Base-by-base conservation (phyloP, 768 basidiomycete species). In the Suillus subalutaceus region DNA sequence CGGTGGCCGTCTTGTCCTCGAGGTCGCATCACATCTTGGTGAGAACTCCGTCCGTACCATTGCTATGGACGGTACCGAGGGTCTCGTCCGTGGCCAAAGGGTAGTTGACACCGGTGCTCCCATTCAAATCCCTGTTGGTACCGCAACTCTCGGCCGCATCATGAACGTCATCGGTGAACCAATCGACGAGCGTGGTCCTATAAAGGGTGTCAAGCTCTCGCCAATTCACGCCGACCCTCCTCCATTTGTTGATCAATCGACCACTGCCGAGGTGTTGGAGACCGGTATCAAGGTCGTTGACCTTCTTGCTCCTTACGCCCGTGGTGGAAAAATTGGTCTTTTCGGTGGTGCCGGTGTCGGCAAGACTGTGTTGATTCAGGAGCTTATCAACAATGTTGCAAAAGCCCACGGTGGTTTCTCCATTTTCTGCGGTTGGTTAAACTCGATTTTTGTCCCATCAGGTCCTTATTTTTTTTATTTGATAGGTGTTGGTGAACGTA, bases 371-470 rank as follows among this genome's bases (percentile, higher is more conserved):
- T 85, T 99, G 83, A 98, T 99, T 80, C 97, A 98, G 81, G 96
- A 98, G 79, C 91, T 99, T 78, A 99, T 99, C 85, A 99, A 99
- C 90, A 99, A 99, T 86, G 96, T 99, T 77, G 97, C 97, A 76
- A 99, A 99, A 86, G 97, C 97, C 62, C 97, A 99, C 80, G 97
- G 97, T 94, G 97, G 97, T 94, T 98, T 99, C 93, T 99, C 97
- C 58, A 97, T 98, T 80, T 98, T 98, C 89, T 95, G 93, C 74
- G 94, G 93, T 94, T 75, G 56, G 87, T 79, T 52, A 18, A 32
- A 63, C 37, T 53, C 4, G 6, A 10, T 12, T 44, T 16, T 63
- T 38, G 18, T 60, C 56, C 48, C 46, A 37, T 52, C 40, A 56
- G 63, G 32, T 53, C 58, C 53, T 55, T 61, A 65, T 63, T 59